Base-by-base conservation (phyloP, 2,329 filamentous ascomycete species). In the Penicillium palitans region DNA sequence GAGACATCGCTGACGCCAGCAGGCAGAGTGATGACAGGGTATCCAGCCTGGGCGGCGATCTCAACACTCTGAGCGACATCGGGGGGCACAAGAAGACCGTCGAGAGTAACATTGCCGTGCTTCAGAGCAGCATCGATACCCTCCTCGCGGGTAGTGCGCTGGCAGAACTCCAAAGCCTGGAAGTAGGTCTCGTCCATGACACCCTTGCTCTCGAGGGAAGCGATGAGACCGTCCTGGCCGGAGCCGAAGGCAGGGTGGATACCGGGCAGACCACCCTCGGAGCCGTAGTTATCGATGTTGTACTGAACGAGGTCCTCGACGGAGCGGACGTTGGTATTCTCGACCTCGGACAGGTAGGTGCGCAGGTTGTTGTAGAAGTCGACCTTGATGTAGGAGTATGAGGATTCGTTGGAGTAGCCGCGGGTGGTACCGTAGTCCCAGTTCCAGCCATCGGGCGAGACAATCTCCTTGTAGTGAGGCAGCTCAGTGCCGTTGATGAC, bases 21-120 rank as follows among this genome's bases (percentile, higher is more conserved):
- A 0, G 89, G 89, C 1, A 92, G 70, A 0, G 88, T 90, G 51
- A 91, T 79, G 68, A 90, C 81, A 0, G 89, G 89, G 68, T 91
- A 92, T 0, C 89, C 88, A 6, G 89, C 90, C 74, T 91, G 88
- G 0, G 90, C 89, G 0, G 88, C 86, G 59, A 90, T 83, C 73
- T 90, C 85, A 61, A 85, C 85, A 4, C 84, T 83, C 70, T 90
- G 87, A 0, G 82, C 88, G 3, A 88, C 86, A 67, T 89, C 85
- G 0, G 87, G 80, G 6, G 89, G 89, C 0, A 90, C 86, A 1
- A 93, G 78, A 2, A 92, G 77, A 2, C 83, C 89, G 56, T 85
- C 81, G 1, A 91, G 76, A 25, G 74, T 76, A 13, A 68, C 62
- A 2, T 72, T 69, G 4, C 76, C 76, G 62, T 80, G 71, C 7